phyloP scores from a whole-genome alignment of 2,329 filamentous ascomycete species.

The Cryoendolithus antarcticus region DNA sequence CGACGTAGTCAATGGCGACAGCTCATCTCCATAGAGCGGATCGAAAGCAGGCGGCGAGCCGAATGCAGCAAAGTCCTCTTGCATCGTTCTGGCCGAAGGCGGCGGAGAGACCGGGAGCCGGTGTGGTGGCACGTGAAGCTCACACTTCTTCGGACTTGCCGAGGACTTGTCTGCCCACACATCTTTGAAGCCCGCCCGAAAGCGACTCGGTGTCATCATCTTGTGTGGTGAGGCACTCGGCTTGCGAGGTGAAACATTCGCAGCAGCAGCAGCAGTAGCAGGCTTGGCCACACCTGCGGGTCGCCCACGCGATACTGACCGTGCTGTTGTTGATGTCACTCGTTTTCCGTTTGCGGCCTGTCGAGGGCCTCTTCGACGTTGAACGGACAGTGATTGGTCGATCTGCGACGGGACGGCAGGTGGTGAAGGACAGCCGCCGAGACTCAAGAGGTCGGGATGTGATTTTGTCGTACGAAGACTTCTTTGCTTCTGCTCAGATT shows the following conservation, averaged over 20 bases:
- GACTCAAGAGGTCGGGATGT: conserved; percentile 24
- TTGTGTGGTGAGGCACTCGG: conserved; percentile 28
- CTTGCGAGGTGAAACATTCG: conserved; percentile 18
- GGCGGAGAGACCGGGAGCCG: conserved; percentile 33
- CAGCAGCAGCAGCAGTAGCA: conserved; percentile 12
- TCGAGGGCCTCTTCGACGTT: conserved; percentile 14
- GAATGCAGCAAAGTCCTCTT: conserved; percentile 24
- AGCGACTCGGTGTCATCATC: conserved; percentile 43
- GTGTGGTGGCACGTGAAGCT: conserved; percentile 34
- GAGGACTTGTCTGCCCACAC: conserved; percentile 43
- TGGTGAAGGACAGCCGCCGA: conserved; percentile 23
- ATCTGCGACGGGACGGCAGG: conserved; percentile 19
- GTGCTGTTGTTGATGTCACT: conserved; percentile 12
- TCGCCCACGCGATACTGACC: conserved; percentile 21
- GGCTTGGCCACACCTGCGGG: conserved; percentile 19
- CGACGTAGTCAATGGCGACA: conserved; percentile 19
- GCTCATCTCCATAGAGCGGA: conserved; percentile 16
- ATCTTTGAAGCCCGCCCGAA: conserved; percentile 31
- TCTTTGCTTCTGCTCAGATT: conserved; percentile 30
- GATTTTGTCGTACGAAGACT: conserved; percentile 19
- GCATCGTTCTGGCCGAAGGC: conserved; percentile 30
- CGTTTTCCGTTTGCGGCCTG: conserved; percentile 20
- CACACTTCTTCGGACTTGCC: conserved; percentile 33
- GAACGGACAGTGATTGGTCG: conserved; percentile 18
- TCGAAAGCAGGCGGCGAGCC: conserved; percentile 10